These are phyloP conservation scores for Trichoderma orchidacearum DNA, from an alignment of 495 filamentous ascomycete species.

Conservation along the genomic window DNA sequence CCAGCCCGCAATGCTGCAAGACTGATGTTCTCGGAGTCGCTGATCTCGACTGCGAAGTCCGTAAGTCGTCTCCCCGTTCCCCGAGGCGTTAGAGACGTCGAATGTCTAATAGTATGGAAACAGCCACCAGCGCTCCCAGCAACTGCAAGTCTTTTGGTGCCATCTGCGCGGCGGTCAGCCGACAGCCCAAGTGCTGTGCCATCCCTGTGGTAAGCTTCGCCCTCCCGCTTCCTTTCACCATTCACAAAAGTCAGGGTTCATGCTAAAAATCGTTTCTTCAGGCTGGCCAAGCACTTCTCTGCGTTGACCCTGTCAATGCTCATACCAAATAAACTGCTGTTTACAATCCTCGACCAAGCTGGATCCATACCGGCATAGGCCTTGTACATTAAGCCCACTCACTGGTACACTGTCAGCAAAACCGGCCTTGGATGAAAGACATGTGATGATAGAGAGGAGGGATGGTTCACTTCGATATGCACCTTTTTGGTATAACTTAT, in stretches of 20 bases:
- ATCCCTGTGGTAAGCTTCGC: conserved; percentile 13
- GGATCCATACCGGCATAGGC: not conserved
- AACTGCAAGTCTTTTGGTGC: conserved; percentile 7
- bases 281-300: not conserved
- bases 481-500: not conserved
- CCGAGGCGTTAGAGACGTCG: not conserved
- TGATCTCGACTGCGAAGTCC: conserved; percentile 24
- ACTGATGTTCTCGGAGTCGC: conserved; percentile 29
- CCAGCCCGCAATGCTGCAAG: conserved; percentile 23
- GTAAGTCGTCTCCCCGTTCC: conserved; percentile 10
- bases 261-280: not conserved
- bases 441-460: not conserved
- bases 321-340: not conserved
- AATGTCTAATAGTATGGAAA: not conserved
- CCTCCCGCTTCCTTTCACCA: too few relatives aligned
- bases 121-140: conserved; percentile 5
- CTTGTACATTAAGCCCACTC: not conserved
- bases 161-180: conserved; percentile 8
- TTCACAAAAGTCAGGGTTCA: not conserved
- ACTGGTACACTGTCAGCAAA: not conserved
- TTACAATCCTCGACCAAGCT: not conserved
- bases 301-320: not conserved
- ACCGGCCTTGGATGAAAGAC: not conserved
- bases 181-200: conserved; percentile 15
- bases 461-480: not conserved